phyloP scores from a whole-genome alignment of 2,329 filamentous ascomycete genomes.

The Penicillium sp. region DNA sequence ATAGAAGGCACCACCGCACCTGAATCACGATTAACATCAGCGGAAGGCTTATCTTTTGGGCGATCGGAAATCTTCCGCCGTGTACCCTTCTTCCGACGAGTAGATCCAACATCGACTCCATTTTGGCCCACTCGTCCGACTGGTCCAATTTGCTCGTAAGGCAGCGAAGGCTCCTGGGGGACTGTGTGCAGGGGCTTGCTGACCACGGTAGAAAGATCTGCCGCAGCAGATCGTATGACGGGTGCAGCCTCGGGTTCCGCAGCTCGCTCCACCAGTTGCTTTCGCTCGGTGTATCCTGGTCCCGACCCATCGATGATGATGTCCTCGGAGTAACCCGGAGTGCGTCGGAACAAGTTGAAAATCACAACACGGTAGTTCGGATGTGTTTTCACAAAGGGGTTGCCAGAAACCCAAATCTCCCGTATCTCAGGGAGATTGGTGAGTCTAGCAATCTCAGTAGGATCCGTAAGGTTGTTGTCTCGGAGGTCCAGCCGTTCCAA shows the following conservation, averaged over 20 bases:
- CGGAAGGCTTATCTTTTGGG: no score
- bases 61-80: no score
- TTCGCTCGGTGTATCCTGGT: constrained; percentile 76
- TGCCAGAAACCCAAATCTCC: constrained; percentile 86
- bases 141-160: no score
- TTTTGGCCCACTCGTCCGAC: no score
- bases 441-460: constrained; percentile 80
- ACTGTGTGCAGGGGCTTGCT: no score
- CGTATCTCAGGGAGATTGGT: constrained; percentile 84
- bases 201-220: constrained; percentile 57
- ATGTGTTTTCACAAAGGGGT: constrained; percentile 83
- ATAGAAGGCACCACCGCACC: no score
- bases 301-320: constrained; percentile 76
- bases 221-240: constrained; percentile 60
- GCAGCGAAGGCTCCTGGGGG: no score
- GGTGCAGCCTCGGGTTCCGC: constrained; percentile 68
- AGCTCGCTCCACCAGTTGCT: constrained; percentile 70
- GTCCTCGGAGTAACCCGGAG: constrained; percentile 82
- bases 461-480: no score
- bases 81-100: no score
- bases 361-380: constrained; percentile 77
- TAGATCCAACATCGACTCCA: no score
- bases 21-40: no score
- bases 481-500: no score
- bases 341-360: constrained; percentile 89